Evolutionary conservation across 2,329 filamentous ascomycete species (phyloP), one percentile per base, ranked within the genome.

Genomic region (Periconia sp.): DNA sequence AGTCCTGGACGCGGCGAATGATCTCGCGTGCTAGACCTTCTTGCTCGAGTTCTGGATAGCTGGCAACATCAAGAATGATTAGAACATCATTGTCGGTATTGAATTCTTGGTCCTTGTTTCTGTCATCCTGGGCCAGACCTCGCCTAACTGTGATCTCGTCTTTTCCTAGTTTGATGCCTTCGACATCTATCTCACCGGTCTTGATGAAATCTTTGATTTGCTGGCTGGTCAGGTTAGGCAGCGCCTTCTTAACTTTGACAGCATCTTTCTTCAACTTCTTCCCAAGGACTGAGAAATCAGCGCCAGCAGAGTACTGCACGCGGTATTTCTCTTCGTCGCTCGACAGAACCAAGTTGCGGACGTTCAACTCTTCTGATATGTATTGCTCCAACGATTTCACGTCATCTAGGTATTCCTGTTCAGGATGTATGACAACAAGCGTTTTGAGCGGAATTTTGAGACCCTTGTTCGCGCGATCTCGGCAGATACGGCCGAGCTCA

Each of bases 241-340:
- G 79, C 2, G 90, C 92, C 77, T 93, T 95, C 81, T 95, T 95
- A 63, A 97, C 92, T 71, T 89, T 91, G 60, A 87, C 85, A 60
- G 92, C 90, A 67, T 97, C 92, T 77, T 96, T 97, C 82, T 96
- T 96, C 63, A 97, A 83, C 79, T 97, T 97, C 84, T 96, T 96
- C 60, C 94, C 94, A 15, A 99, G 82, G 2, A 90, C 89, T 14
- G 94, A 92, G 89, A 94, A 97, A 74, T 99, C 94, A 8, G 92
- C 92, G 40, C 84, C 85, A 15, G 93, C 91, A 57, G 89, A 91
- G 77, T 97, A 96, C 70, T 94, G 88, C 44, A 99, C 92, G 50
- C 92, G 90, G 78, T 97, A 97, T 72, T 89, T 90, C 51, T 85
- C 88, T 76, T 97, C 94, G 59, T 97, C 92, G 8, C 85, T 87